phyloP scores from a whole-genome alignment of 345 rosid genomes.

The Diplotaxis tenuifolia region DNA sequence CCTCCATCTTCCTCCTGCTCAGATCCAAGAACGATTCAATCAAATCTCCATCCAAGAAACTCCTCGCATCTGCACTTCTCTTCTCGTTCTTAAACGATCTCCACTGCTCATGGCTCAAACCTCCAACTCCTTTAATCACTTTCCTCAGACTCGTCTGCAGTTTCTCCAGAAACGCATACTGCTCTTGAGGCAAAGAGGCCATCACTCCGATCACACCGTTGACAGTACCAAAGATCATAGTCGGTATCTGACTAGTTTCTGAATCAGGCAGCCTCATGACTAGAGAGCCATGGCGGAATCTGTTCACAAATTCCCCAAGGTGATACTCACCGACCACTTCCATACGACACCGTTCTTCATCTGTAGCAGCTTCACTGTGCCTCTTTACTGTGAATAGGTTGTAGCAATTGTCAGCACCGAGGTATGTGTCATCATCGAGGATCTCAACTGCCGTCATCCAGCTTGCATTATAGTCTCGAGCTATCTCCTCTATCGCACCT shows the following conservation, averaged over 20 bases:
- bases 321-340: constrained; percentile 94
- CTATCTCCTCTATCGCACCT: constrained; percentile 87
- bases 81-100: constrained; percentile 87
- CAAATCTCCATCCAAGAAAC: constrained; percentile 81
- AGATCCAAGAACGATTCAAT: constrained; percentile 84
- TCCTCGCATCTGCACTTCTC: constrained; percentile 72
- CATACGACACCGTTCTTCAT: constrained; percentile 77
- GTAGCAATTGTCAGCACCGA: constrained; percentile 80
- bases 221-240: constrained; percentile 78
- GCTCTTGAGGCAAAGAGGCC: constrained; percentile 84
- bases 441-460: constrained; percentile 97
- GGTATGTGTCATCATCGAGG: constrained; percentile 78
- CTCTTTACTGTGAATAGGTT: constrained; percentile 79
- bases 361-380: constrained; percentile 83
- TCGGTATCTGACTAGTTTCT: constrained; percentile 83
- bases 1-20: constrained; percentile 70
- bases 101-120: constrained; percentile 92
- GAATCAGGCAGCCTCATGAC: constrained; percentile 93
- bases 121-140: constrained; percentile 95
- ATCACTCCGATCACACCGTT: constrained; percentile 90
- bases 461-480: constrained; percentile 82
- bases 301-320: constrained; percentile 84
- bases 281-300: constrained; percentile 92
- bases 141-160: constrained; percentile 73
- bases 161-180: constrained; percentile 71